Evolutionary conservation across 495 filamentous ascomycete species (phyloP), one percentile per base, ranked within the genome.

Genomic region (Aspergillus egyptiacus): DNA sequence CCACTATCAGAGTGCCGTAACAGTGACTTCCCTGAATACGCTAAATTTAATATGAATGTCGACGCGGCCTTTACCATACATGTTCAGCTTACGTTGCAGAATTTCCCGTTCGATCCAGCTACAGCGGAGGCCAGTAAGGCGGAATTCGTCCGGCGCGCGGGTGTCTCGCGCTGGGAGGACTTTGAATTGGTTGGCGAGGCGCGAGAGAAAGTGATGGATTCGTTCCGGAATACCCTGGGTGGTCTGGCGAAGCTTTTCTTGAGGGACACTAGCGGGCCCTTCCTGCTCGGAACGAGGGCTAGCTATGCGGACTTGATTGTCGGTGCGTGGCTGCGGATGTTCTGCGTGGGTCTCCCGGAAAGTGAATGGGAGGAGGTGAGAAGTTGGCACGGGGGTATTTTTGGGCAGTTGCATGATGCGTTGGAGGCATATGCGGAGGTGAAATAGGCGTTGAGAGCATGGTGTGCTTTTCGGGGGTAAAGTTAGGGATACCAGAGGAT

Each of bases 251-350:
- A 54, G 58, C 17, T 71, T n/a, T 81, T 73, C 36, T 4, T 28
- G 50, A 58, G 54, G 54, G 53, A 65, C 41, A 45, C 65, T 15
- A 39, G 42, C 7, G 80, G 79, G 15, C 78, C 78, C 0, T 84
- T 74, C 37, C 11, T 84, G 2, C 43, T 73, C 1, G 79, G 79
- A 1, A 37, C 56, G 2, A 52, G 51, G 58, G 55, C 72, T 1
- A 69, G 49, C 44, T 81, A 83, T 74, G 81, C 80, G n/a, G 81
- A 85, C 59, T 44, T 82, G 0, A 78, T 83, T 39, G 68, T 85
- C 0, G 81, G 81, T 2, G 80, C 61, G 14, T 85, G 81, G 81
- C 41, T 84, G 69, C 58, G 68, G 28, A 70, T 81, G 65, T 27
- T 66, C 43, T 36, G 48, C 2, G 51, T 13, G 6, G 61, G 61